A percentile compares a stretch with the other conserved stretches of the same genome.
phyloP scores from a whole-genome alignment of 2,329 filamentous ascomycete species.

The Ceratocystiopsis minuta region DNA sequence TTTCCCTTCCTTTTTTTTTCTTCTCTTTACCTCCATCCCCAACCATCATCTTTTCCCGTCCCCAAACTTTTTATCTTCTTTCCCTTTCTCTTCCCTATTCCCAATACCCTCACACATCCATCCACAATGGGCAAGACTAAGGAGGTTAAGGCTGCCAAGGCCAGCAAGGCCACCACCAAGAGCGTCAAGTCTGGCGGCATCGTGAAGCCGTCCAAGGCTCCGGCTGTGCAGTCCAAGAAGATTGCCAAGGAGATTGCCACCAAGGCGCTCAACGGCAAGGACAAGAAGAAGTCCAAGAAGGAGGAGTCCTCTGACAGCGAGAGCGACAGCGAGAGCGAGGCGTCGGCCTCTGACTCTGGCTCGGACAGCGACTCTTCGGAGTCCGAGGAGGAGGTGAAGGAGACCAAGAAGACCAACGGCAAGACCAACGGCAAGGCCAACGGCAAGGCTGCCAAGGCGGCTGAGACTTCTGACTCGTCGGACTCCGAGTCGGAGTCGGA shows the following conservation, averaged over 20 bases:
- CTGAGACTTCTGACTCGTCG: not conserved
- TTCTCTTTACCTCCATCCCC: slow-evolving; percentile 1
- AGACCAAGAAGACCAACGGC: not conserved
- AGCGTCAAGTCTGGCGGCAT: slow-evolving; percentile 48
- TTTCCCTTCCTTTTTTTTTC: not conserved
- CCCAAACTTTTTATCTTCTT: not conserved
- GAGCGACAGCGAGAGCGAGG: slow-evolving; percentile 8
- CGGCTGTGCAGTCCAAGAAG: slow-evolving; percentile 50
- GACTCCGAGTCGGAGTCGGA: slow-evolving; percentile 1
- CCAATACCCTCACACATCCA: slow-evolving; percentile 1
- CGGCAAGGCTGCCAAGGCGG: slow-evolving; percentile 10
- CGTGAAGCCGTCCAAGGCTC: slow-evolving; percentile 46
- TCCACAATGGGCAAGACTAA: slow-evolving; percentile 49
- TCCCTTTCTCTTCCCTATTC: slow-evolving; percentile 2
- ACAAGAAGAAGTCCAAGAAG: slow-evolving; percentile 28
- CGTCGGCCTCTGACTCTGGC: slow-evolving; percentile 18
- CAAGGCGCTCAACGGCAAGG: slow-evolving; percentile 29
- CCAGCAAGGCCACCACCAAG: slow-evolving; percentile 18
- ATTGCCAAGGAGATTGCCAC: slow-evolving; percentile 40
- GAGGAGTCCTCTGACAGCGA: slow-evolving; percentile 17
- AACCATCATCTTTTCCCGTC: not conserved
- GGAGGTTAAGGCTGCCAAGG: slow-evolving; percentile 36
- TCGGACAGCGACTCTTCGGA: slow-evolving; percentile 9
- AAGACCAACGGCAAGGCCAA: slow-evolving; percentile 2
- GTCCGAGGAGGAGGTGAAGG: slow-evolving; percentile 11